Conservation (phyloP, 208 protist species). For the Wallacemonas sp. region DNA sequence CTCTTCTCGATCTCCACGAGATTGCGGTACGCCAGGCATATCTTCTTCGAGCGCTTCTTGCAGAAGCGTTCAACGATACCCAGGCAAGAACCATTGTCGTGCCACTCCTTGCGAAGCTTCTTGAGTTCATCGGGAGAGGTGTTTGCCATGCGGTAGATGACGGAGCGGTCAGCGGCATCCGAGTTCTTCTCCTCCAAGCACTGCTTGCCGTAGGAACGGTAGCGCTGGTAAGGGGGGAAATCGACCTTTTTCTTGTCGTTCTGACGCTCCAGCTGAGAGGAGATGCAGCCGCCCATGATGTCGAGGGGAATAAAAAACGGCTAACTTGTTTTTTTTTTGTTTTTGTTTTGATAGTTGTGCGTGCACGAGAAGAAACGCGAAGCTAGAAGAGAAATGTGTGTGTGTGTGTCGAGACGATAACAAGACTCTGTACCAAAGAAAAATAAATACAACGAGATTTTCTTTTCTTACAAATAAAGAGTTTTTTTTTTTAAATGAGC, state of each 20-base stretch:
- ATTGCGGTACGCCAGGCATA: constrained; percentile 54
- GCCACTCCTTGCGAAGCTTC: constrained; percentile 41
- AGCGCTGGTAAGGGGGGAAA: constrained; percentile 42
- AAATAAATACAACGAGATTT: too few species aligned
- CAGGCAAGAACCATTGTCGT: constrained; percentile 38
- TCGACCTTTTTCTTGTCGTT: constrained; percentile 49
- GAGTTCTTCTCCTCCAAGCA: constrained; percentile 34
- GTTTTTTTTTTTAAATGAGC: too few species aligned
- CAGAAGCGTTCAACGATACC: constrained; percentile 40
- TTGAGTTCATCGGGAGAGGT: constrained; percentile 46
- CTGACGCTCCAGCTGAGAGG: constrained; percentile 37
- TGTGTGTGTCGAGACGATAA: too few species aligned
- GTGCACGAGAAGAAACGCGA: too few species aligned
- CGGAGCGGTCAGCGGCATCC: constrained; percentile 36
- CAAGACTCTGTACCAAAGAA: too few species aligned
- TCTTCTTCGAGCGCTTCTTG: constrained; percentile 41
- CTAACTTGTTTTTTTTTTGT: constrained; percentile 20
- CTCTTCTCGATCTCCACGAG: constrained; percentile 43
- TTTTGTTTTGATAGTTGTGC: background rate
- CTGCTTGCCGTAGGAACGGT: constrained; percentile 41
- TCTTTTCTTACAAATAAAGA: too few species aligned
- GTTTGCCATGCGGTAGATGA: constrained; percentile 70
- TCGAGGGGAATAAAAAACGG: background rate
- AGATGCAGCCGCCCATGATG: constrained; percentile 59
- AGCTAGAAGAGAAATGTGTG: background rate